Base-by-base conservation (phyloP, 805 yeast genomes). In the Pichia californica region DNA sequence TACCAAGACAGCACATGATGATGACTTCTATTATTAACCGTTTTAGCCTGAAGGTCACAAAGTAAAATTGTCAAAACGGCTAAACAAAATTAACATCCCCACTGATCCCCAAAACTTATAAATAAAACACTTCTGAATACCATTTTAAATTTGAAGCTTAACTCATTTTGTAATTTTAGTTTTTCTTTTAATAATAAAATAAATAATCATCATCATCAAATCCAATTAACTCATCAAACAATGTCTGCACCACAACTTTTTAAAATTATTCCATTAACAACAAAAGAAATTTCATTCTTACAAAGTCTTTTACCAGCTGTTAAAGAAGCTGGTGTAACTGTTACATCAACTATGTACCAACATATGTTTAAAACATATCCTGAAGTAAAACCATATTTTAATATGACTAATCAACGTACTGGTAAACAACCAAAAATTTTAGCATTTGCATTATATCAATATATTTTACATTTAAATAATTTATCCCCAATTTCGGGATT, bases 401-500 rank as follows among this genome's bases (percentile, higher is more conserved):
- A 82, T 58, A 68, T 63, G 49, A 58, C 77, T 2, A 72, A 82
- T 58, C 88, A 83, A 59, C 55, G 50, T 31, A 63, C 69, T 25
- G 70, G 73, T 41, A 63, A 63, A 37, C 89, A 82, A 58, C 86
- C 88, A 45, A 66, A 69, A 49, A 79, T 83, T 26, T 65, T 82
- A 35, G 88, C 88, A 1, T 71, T 67, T 49, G 74, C 88, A 1
- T 64, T 82, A 20, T 58, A 79, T 23, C 68, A 73, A 18, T 83
- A 82, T 45, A 87, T 88, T 13, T 67, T 74, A 49, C 68, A 79
- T 54, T 79, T 82, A 43, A 80, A 81, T 48, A 74, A 79, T 45
- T 58, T 82, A 41, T 63, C 73, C 3, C 78, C 74, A 10, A 62
- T 83, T 32, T 54, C 67, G 11, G 73, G 64, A 2, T 74, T 76